Base-by-base conservation (phyloP, 2,329 filamentous ascomycete species). In the Didymella arachidicola region DNA sequence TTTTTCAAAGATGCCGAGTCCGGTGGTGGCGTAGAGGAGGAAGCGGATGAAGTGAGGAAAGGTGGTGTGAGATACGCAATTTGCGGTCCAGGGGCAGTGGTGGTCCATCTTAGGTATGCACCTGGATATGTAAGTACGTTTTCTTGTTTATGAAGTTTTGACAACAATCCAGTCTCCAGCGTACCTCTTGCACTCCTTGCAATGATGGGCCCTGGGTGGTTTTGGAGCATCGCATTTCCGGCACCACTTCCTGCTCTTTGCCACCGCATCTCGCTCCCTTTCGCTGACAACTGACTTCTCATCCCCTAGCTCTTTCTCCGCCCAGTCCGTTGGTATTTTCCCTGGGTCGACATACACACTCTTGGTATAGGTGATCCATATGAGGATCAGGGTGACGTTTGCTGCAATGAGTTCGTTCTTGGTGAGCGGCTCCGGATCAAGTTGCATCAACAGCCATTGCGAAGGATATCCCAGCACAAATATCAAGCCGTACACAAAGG, bases 41-140 rank as follows among this genome's bases (percentile, higher is more conserved):
- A 95, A 94, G 67, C 91, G 90, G 45, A 93, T 64, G 77, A 95
- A 95, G 78, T 94, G 89, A 7, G 92, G 91, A 69, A 93, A 91
- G 1, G 90, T 93, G 60, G 87, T 88, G 75, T 93, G 85, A 12
- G 90, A 93, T 52, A 95, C 90, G 79, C 92, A 96, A 78, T 93
- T 94, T 60, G 79, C 81, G 3, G 90, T 94, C 91, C 91, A 95
- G 2, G 91, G 90, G 72, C 91, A 95, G 79, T 96, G 91, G 78
- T 93, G 90, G 78, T 93, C 90, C 90, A 93, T 93, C 77, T 87
- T 89, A 36, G 89, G 89, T 47, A 93, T 85, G 76, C 90, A 93
- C 67, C 84, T 86, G 52, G 7, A 14, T 2, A 3, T 39, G 19
- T 57, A 49, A 57, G 54, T 39, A 41, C n/a, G 2, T 22, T 3